Evolutionary conservation across 1,284 basidiomycete genomes (phyloP), one percentile per base, ranked within the genome.

Genomic region (Sparassis latifolia): DNA sequence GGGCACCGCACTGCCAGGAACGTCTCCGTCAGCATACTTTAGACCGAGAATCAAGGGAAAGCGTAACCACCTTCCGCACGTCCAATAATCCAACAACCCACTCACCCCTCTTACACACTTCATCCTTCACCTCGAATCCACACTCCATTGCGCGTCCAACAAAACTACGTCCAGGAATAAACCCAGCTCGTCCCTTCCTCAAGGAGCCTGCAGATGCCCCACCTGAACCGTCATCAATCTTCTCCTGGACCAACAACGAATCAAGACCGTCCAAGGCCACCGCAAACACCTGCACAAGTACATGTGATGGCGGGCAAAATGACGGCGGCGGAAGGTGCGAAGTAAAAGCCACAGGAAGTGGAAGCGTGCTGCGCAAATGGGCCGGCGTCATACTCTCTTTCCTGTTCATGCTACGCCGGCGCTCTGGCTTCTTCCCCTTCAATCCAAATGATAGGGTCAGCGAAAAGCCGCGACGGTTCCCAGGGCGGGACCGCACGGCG

Each of bases 241-340:
- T 76, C 29, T 74, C 69, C 37, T 74, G 74, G 6, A 82, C 79
- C 31, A 86, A 74, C 44, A 84, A 69, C 29, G 77, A 76, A 68
- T 94, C 91, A 3, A 85, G 68, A 10, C 76, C 74, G 62, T 94
- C 91, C 41, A 94, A 65, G 2, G 81, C 90, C 0, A 90, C 89
- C 5, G 87, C 89, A 73, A 88, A 90, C 1, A 95, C 86, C 61
- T 93, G 90, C 6, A 95, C 82, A 10, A 95, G 71, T 3, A 92
- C 77, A 54, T 86, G 77, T 29, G 75, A 71, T 47, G 78, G 73
- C 1, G 81, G 77, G 2, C 92, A 79, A 61, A 85, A 82, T 27
- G 71, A 72, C 0, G 92, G 92, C 2, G 92, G 89, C 33, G 78
- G 64, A n/a, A 86, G 73, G 64, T 90, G 80, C 29, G 79, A 76